Conservation (phyloP, 352 stramenopile genomes). For the Plasmopara muralis region DNA sequence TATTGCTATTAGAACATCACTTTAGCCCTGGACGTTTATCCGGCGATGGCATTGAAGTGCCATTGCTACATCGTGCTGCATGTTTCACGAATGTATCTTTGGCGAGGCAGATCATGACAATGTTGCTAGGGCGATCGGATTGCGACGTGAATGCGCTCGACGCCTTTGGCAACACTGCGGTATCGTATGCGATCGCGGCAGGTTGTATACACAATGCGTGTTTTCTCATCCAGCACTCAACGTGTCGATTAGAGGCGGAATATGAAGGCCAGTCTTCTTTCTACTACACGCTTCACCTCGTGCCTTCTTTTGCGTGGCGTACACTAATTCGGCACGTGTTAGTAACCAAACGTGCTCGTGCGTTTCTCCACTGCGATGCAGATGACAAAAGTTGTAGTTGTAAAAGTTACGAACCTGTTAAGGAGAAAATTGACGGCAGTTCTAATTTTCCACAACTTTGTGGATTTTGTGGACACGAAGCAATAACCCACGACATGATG, state of each 20-base stretch:
- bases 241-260: constrained; percentile 37
- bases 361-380: constrained; percentile 46
- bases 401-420: constrained; percentile 47
- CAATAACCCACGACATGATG: constrained; percentile 22
- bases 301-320: constrained; percentile 43
- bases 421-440: background rate
- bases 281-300: constrained; percentile 53
- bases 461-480: constrained; percentile 42
- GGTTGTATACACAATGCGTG: constrained; percentile 32
- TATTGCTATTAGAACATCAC: constrained; percentile 27
- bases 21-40: constrained; percentile 34
- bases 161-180: constrained; percentile 37
- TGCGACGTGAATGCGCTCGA: constrained; percentile 50
- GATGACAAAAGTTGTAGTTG: constrained; percentile 36
- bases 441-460: constrained; percentile 12
- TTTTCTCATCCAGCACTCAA: constrained; percentile 28
- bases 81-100: constrained; percentile 27
- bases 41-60: constrained; percentile 39
- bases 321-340: constrained; percentile 34
- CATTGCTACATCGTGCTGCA: constrained; percentile 46
- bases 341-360: constrained; percentile 19
- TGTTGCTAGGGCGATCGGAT: constrained; percentile 18
- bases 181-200: constrained; percentile 36
- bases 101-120: constrained; percentile 19
- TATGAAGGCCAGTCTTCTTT: constrained; percentile 59